A percentile compares a stretch with the other conserved stretches of the same genome.
Conservation (phyloP, 179 eudicot genomes). For the Heliamphora pulchella region DNA sequence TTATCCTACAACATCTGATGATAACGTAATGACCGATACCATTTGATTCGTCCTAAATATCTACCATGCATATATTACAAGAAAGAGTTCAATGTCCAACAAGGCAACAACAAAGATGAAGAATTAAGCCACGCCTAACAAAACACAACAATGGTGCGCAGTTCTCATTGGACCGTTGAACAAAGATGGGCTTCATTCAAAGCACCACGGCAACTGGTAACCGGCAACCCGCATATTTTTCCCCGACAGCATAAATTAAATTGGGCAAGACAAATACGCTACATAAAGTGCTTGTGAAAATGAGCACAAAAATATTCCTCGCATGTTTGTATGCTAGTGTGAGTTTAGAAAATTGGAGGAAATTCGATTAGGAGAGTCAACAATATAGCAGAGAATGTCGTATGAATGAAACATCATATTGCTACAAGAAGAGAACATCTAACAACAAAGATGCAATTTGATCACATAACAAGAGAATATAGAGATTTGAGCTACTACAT, state of each 20-base stretch:
- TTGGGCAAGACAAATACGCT: background rate
- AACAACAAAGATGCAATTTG: background rate
- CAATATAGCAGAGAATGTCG: background rate
- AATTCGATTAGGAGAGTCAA: background rate
- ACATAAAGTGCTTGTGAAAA: background rate
- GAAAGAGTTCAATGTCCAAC: constrained; percentile 5
- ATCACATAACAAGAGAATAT: background rate
- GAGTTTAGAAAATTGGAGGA: background rate
- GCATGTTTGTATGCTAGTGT: background rate
- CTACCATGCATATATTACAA: background rate
- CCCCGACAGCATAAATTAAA: background rate
- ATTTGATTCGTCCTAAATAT: background rate
- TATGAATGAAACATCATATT: background rate
- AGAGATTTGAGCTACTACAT: constrained; percentile 11
- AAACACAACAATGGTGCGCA: background rate
- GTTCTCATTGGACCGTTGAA: background rate
- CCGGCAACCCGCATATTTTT: background rate
- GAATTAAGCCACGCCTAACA: background rate
- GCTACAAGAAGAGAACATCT: background rate
- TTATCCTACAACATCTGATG: background rate
- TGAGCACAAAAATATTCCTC: too few relatives aligned
- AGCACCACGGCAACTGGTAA: constrained; percentile 1
- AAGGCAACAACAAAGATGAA: background rate
- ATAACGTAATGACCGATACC: background rate
- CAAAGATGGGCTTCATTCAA: constrained; percentile 2